Percentiles rank a stretch among this genome's conserved stretches.
Evolutionary conservation across 148 eudicot genomes (phyloP).

Genomic region (Dianthus caryophyllus): DNA sequence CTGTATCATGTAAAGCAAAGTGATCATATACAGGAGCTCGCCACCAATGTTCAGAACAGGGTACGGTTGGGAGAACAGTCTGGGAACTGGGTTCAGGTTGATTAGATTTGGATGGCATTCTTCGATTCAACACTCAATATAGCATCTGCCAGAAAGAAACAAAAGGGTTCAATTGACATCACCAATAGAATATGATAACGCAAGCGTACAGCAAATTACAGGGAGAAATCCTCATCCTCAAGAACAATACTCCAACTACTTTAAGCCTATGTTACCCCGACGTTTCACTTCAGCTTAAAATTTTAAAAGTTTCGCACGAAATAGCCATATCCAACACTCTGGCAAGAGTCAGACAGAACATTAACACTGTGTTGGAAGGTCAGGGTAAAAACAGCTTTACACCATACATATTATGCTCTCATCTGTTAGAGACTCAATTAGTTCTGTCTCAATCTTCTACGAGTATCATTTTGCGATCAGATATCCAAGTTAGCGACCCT

Average conservation of each 20-base stretch:
- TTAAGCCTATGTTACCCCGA: no score
- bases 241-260: neutral
- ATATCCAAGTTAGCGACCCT: neutral
- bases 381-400: no score
- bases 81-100: conserved; percentile 34
- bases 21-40: conserved; percentile 40
- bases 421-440: no score
- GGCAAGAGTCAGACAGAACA: no score
- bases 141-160: conserved; percentile 4
- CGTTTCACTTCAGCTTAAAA: no score
- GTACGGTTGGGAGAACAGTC: conserved; percentile 36
- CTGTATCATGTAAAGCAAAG: conserved; percentile 33
- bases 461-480: neutral
- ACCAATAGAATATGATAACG: neutral
- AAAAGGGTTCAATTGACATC: no score
- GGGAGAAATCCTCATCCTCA: no score
- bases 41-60: conserved; percentile 69
- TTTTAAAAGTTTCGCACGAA: no score
- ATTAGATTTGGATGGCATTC: conserved; percentile 64
- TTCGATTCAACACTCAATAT: conserved; percentile 26
- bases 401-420: no score
- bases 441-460: no score
- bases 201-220: neutral
- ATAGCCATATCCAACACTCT: no score
- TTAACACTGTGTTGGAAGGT: no score